Conservation (phyloP, 2,329 filamentous ascomycete genomes). For the Phaeoacremonium minimum region DNA sequence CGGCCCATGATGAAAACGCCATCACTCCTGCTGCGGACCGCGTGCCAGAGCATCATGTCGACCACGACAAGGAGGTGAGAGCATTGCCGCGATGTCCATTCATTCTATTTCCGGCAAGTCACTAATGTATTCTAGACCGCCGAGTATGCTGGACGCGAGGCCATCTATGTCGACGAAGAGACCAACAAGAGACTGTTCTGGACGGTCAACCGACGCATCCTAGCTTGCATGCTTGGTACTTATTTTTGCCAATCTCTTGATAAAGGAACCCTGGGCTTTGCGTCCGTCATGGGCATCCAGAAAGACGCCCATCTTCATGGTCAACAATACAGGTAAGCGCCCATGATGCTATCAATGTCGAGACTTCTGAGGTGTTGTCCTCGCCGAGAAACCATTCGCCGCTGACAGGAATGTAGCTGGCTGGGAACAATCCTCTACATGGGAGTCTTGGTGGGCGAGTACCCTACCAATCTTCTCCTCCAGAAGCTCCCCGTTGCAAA, state of each 20-base stretch:
- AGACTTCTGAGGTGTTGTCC: no score
- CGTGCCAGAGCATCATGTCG: neutral
- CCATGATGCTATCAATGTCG: no score
- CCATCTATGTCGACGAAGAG: slow-evolving; percentile 40
- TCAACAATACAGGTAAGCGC: slow-evolving; percentile 29
- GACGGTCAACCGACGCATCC: slow-evolving; percentile 41
- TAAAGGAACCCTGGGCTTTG: slow-evolving; percentile 20
- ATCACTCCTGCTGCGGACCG: neutral
- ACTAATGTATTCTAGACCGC: neutral
- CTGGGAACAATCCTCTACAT: slow-evolving; percentile 34
- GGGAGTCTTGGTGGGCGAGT: slow-evolving; percentile 34
- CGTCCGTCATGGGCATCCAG: slow-evolving; percentile 19
- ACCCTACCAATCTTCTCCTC: slow-evolving; percentile 30
- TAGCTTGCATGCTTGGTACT: slow-evolving; percentile 46
- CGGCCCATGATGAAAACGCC: neutral
- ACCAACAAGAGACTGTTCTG: slow-evolving; percentile 45
- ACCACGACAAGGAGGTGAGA: neutral
- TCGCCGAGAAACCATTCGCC: no score
- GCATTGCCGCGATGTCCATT: neutral
- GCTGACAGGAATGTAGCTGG: slow-evolving; percentile 11
- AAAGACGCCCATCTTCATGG: slow-evolving; percentile 25
- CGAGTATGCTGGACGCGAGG: neutral
- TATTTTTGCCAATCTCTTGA: slow-evolving; percentile 37
- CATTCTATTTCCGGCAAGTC: neutral
- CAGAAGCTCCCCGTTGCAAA: slow-evolving; percentile 33